phyloP scores from a whole-genome alignment of 176 grass and related monocot species.

The Lolium multiflorum region DNA sequence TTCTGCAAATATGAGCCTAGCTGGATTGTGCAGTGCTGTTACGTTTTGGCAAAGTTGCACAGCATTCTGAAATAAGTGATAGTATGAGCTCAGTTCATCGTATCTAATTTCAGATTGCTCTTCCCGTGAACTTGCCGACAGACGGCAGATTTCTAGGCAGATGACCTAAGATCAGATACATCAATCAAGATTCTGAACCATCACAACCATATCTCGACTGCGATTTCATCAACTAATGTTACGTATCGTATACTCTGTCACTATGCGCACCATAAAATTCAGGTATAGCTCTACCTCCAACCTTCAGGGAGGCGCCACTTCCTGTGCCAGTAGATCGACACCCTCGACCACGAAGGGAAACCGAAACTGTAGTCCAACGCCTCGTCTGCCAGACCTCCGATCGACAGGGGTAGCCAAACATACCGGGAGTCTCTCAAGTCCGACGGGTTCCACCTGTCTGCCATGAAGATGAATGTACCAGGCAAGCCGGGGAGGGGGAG shows the following conservation, averaged over 20 bases:
- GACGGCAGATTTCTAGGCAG: conserved; percentile 62
- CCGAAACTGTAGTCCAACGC: conserved; percentile 83
- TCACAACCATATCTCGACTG: neutral
- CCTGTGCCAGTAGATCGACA: conserved; percentile 91
- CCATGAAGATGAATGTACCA: conserved; percentile 91
- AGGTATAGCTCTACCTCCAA: conserved; percentile 46
- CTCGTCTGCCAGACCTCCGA: conserved; percentile 80
- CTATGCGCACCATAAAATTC: neutral
- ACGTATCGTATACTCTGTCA: neutral
- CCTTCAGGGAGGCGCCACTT: conserved; percentile 76
- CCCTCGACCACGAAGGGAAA: conserved; percentile 75
- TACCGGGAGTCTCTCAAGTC: conserved; percentile 85
- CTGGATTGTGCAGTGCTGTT: neutral
- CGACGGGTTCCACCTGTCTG: conserved; percentile 91
- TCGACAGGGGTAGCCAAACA: conserved; percentile 76
- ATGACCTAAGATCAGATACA: neutral
- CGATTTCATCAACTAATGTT: conserved; percentile 7
- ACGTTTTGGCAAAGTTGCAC: neutral
- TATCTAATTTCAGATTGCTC: conserved; percentile 17
- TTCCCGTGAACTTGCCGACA: conserved; percentile 1
- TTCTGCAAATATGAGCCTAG: neutral
- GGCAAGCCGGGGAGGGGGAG: conserved; percentile 75
- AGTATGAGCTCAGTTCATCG: neutral
- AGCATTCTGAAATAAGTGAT: neutral
- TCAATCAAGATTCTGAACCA: conserved; percentile 33